Evolutionary conservation across 2,329 filamentous ascomycete species (phyloP), one percentile per base, ranked within the genome.

Genomic region (Diaporthe helianthi): DNA sequence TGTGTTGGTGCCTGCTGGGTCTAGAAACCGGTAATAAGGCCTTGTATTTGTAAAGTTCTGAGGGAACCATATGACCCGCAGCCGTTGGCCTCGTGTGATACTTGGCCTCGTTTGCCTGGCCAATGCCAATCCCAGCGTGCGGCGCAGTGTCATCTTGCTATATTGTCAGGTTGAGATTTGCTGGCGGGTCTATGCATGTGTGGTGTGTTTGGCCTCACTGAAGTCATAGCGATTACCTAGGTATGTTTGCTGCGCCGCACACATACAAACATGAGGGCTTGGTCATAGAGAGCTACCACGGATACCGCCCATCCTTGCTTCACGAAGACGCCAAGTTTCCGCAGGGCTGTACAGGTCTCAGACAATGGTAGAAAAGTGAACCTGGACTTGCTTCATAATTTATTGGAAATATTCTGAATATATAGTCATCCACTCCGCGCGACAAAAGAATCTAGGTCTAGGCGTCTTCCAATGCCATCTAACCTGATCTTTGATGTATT

Each of bases 371-470:
- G 17, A 9, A 9, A 7, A 15, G 26, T 31, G 31, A 26, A 19
- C 24, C 3, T 47, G 29, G 33, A 47, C 58, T 63, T 49, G 26
- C 12, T 63, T 49, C 44, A 17, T 47, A 49, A 49, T 49, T 12
- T 49, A 36, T 49, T 36, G 58, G 44, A 49, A 63, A 63, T 63
- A 26, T 63, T 4, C 49, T 41, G 44, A 49, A 33, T 63, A 63
- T 63, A 19, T 60, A 1, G 19, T 49, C 58, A 63, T 49, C 41
- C 44, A 33, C 58, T 33, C n/a, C 44, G 44, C 44, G 58, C 58
- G 6, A 29, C 44, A 63, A 63, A 49, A 63, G 58, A 63, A 15
- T 61, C 41, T 63, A 63, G n/a, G 29, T 63, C 58, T 63, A 49
- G 41, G 26, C 58, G n/a, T 63, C 58, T 49, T 63, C 58, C 36